phyloP scores from a whole-genome alignment of 1,284 basidiomycete genomes.

The Filobasidium uniguttulatum region DNA sequence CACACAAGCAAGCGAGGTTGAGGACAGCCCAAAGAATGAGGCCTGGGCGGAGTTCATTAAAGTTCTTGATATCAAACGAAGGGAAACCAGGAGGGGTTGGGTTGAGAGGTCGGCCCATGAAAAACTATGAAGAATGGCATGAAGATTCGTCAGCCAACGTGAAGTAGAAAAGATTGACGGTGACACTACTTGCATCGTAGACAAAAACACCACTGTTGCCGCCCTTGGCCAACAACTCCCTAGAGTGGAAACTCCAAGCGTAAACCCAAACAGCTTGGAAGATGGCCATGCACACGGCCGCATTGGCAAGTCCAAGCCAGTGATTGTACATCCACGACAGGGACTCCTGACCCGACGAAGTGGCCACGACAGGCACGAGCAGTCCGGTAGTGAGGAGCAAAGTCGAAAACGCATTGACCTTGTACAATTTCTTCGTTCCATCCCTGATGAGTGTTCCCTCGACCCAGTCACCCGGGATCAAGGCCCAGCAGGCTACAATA shows the following conservation, averaged over 20 bases:
- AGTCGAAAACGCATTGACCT: constrained; percentile 93
- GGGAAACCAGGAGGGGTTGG: constrained; percentile 45
- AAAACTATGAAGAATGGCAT: constrained; percentile 52
- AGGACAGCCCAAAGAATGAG: constrained; percentile 89
- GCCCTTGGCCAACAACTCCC: constrained; percentile 65
- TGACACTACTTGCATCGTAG: constrained; percentile 60
- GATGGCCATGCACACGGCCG: constrained; percentile 64
- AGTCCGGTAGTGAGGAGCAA: constrained; percentile 58
- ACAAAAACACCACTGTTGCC: constrained; percentile 80
- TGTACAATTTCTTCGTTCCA: constrained; percentile 69
- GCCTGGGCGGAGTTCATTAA: constrained; percentile 91
- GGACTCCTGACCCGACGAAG: constrained; percentile 55
- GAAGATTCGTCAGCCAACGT: neutral
- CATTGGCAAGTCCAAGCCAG: constrained; percentile 79
- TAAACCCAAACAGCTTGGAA: constrained; percentile 65
- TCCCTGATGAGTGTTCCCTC: constrained; percentile 65
- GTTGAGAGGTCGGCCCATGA: constrained; percentile 90
- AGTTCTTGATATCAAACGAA: constrained; percentile 87
- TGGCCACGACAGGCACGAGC: constrained; percentile 37
- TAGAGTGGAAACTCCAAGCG: constrained; percentile 50
- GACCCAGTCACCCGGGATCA: constrained; percentile 76
- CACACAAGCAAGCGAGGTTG: constrained; percentile 81
- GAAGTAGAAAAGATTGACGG: neutral
- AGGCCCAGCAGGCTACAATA: constrained; percentile 63
- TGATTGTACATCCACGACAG: constrained; percentile 87